Evolutionary conservation across 2,329 filamentous ascomycete species (phyloP).

Genomic region (Chrysoporthe cubensis): DNA sequence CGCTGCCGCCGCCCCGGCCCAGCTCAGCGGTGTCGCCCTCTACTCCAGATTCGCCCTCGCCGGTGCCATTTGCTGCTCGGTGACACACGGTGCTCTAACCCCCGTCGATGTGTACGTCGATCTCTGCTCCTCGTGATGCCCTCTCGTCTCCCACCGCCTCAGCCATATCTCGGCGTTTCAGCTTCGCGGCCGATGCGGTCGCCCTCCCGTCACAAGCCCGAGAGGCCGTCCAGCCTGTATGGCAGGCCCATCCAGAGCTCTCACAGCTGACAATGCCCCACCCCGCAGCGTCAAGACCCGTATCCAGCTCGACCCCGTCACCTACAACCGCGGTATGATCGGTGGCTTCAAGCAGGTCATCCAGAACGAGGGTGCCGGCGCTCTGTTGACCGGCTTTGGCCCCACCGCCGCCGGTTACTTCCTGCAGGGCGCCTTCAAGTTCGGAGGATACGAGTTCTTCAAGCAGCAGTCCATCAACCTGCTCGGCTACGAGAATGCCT

Average conservation of each 20-base stretch:
- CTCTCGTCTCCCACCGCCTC: background rate
- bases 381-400: constrained; percentile 82
- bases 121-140: background rate
- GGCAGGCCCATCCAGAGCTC: constrained; percentile 16
- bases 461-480: constrained; percentile 87
- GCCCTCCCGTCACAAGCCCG: background rate
- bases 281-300: constrained; percentile 83
- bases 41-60: constrained; percentile 98
- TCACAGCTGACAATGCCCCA: constrained; percentile 7
- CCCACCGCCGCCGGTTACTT: constrained; percentile 90
- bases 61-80: constrained; percentile 95
- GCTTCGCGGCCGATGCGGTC: constrained; percentile 18
- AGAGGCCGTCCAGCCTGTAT: background rate
- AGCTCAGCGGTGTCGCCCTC: constrained; percentile 64
- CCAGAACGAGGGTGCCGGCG: constrained; percentile 80
- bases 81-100: constrained; percentile 96
- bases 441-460: constrained; percentile 95
- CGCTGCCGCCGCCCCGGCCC: constrained; percentile 45
- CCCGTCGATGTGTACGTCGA: constrained; percentile 97
- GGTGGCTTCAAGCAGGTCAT: constrained; percentile 87
- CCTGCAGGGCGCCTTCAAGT: constrained; percentile 92
- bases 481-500: constrained; percentile 76
- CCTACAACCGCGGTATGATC: constrained; percentile 87
- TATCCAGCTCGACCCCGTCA: constrained; percentile 88
- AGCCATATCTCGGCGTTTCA: background rate